Conservation (phyloP, 1,284 basidiomycete species). For the Leccinum pachyderme region DNA sequence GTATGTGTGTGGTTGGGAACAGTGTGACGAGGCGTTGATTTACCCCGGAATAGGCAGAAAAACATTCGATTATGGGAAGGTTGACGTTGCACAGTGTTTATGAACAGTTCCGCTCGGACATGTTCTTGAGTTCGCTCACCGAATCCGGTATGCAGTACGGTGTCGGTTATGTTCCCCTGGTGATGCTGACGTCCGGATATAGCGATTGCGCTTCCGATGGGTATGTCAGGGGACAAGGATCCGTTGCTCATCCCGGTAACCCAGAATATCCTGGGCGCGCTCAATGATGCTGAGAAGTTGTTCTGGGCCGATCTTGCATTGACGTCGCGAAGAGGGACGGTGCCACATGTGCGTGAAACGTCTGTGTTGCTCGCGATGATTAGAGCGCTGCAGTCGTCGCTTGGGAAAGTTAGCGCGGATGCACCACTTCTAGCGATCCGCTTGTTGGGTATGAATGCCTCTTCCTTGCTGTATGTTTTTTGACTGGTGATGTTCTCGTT, state of each 20-base stretch:
- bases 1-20: constrained; percentile 35
- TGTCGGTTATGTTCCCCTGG: neutral
- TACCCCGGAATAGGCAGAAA: constrained; percentile 54
- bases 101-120: constrained; percentile 74
- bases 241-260: constrained; percentile 43
- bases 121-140: constrained; percentile 82
- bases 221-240: constrained; percentile 53
- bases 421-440: constrained; percentile 56
- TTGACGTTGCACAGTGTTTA: constrained; percentile 75
- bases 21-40: neutral
- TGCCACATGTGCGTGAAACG: constrained; percentile 71
- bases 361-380: constrained; percentile 70
- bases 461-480: neutral
- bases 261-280: constrained; percentile 58
- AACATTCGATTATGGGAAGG: constrained; percentile 69
- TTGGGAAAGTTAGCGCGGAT: constrained; percentile 57
- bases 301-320: constrained; percentile 66
- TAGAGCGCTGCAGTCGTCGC: constrained; percentile 72
- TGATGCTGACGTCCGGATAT: constrained; percentile 4
- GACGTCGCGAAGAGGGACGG: constrained; percentile 59
- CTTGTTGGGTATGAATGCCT: constrained; percentile 57
- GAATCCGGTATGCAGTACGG: constrained; percentile 70
- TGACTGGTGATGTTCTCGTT: neutral
- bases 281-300: constrained; percentile 66
- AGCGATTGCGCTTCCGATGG: constrained; percentile 87